A percentile compares a stretch with the other conserved stretches of the same genome.
phyloP scores from a whole-genome alignment of 345 rosid genomes.

The Arabis alpina region DNA sequence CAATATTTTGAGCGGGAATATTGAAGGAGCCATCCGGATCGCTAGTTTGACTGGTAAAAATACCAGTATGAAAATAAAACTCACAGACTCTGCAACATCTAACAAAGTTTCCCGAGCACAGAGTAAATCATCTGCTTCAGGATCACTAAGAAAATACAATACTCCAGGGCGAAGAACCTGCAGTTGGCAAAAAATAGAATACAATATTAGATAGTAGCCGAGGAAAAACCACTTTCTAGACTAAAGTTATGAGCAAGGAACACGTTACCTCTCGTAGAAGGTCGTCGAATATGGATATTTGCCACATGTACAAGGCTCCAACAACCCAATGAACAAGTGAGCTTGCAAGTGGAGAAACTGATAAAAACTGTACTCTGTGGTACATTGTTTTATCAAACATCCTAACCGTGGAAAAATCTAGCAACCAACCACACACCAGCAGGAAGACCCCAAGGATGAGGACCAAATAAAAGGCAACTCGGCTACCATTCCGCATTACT shows the following conservation, averaged over 20 bases:
- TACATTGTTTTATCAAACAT: slow-evolving; percentile 97
- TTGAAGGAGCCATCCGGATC: slow-evolving; percentile 79
- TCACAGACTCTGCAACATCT: slow-evolving; percentile 91
- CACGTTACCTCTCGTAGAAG: slow-evolving; percentile 84
- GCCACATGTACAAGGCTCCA: slow-evolving; percentile 92
- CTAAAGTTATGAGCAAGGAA: slow-evolving; percentile 1
- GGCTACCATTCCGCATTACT: slow-evolving; percentile 99
- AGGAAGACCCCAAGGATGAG: slow-evolving; percentile 97
- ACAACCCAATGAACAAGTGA: slow-evolving; percentile 97
- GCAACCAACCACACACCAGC: slow-evolving; percentile 99
- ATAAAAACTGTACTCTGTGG: slow-evolving; percentile 79
- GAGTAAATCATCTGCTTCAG: slow-evolving; percentile 98
- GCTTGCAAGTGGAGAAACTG: slow-evolving; percentile 90
- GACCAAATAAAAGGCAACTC: slow-evolving; percentile 94
- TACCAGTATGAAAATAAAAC: slow-evolving; percentile 95
- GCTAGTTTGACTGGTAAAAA: slow-evolving; percentile 98
- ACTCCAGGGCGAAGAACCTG: slow-evolving; percentile 97
- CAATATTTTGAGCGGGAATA: slow-evolving; percentile 95
- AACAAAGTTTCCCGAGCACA: slow-evolving; percentile 90
- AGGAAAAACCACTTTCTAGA: background rate
- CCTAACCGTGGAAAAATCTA: slow-evolving; percentile 90
- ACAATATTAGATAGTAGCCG: slow-evolving; percentile 7
- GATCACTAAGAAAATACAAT: slow-evolving; percentile 86
- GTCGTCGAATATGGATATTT: slow-evolving; percentile 31
- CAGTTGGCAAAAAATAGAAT: slow-evolving; percentile 23